Evolutionary conservation across 352 stramenopile species (phyloP).

Genomic region (Thraustotheca clavata): DNA sequence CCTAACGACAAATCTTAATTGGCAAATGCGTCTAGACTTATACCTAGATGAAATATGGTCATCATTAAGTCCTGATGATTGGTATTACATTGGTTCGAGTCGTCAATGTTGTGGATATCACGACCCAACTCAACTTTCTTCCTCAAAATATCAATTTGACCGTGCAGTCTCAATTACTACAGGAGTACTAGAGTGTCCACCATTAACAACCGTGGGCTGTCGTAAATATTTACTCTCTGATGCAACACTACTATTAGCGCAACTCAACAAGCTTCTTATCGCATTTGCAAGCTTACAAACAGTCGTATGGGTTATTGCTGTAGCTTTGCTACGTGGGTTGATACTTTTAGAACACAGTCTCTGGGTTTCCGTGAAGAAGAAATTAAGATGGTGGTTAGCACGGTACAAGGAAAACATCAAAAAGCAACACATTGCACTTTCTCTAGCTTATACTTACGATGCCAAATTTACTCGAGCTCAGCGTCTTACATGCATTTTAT

Average conservation of each 20-base stretch:
- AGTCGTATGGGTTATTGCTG: slow-evolving; percentile 22
- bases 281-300: slow-evolving; percentile 32
- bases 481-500: slow-evolving; percentile 42
- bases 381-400: slow-evolving; percentile 40
- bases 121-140: slow-evolving; percentile 30
- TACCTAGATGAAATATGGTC: slow-evolving; percentile 41
- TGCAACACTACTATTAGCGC: slow-evolving; percentile 33
- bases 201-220: slow-evolving; percentile 33
- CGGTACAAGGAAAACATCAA: slow-evolving; percentile 44
- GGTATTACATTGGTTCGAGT: slow-evolving; percentile 31
- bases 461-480: slow-evolving; percentile 49
- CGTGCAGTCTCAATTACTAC: slow-evolving; percentile 29
- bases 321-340: slow-evolving; percentile 28
- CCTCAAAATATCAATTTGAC: slow-evolving; percentile 36
- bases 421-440: slow-evolving; percentile 38
- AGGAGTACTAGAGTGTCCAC: slow-evolving; percentile 26
- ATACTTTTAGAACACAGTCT: slow-evolving; percentile 29
- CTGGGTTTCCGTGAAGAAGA: slow-evolving; percentile 38
- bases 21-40: slow-evolving; percentile 26
- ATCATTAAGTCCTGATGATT: slow-evolving; percentile 27
- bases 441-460: slow-evolving; percentile 41
- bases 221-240: slow-evolving; percentile 27
- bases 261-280: slow-evolving; percentile 39
- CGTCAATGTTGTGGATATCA: slow-evolving; percentile 49
- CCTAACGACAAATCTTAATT: slow-evolving; percentile 23